A percentile compares a stretch with the other conserved stretches of the same genome.
Evolutionary conservation across 2,329 filamentous ascomycete genomes (phyloP).

Genomic region (Zalaria obscura): DNA sequence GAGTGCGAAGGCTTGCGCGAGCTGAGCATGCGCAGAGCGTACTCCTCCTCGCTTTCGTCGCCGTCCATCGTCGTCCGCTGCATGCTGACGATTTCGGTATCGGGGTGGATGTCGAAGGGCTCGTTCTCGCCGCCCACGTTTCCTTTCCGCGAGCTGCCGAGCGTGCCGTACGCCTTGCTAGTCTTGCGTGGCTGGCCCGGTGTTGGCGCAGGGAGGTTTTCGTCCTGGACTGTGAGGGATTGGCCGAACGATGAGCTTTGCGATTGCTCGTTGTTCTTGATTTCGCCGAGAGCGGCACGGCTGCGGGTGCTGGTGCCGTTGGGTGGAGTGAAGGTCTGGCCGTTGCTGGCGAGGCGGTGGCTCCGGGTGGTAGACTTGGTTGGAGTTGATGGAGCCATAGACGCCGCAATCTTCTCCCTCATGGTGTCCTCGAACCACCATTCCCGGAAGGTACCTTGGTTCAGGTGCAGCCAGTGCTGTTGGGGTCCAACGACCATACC

Average conservation of each 20-base stretch:
- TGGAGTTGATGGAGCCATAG: slow-evolving; percentile 39
- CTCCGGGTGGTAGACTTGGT: slow-evolving; percentile 32
- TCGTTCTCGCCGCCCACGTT: slow-evolving; percentile 35
- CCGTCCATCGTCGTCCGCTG: slow-evolving; percentile 44
- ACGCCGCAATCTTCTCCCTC: slow-evolving; percentile 64
- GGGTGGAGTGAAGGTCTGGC: slow-evolving; percentile 69
- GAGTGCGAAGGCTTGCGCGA: slow-evolving; percentile 49
- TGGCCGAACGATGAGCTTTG: slow-evolving; percentile 17
- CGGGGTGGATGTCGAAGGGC: slow-evolving; percentile 34
- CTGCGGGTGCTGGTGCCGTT: slow-evolving; percentile 52
- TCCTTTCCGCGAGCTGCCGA: slow-evolving; percentile 35
- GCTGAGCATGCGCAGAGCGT: slow-evolving; percentile 58
- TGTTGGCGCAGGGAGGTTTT: slow-evolving; percentile 87
- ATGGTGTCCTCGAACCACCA: slow-evolving; percentile 80
- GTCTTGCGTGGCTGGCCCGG: slow-evolving; percentile 92
- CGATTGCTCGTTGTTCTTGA: slow-evolving; percentile 62
- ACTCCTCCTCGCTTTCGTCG: slow-evolving; percentile 70
- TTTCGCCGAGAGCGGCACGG: slow-evolving; percentile 81
- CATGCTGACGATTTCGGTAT: slow-evolving; percentile 47
- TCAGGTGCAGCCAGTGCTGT: slow-evolving; percentile 96
- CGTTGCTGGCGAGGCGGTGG: slow-evolving; percentile 43
- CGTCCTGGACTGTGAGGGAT: slow-evolving; percentile 52
- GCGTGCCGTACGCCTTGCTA: slow-evolving; percentile 61
- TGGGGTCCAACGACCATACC: slow-evolving; percentile 98
- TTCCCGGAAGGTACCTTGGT: slow-evolving; percentile 93